phyloP scores from a whole-genome alignment of 148 eudicot species.

The Vaccinium macrocarpon region DNA sequence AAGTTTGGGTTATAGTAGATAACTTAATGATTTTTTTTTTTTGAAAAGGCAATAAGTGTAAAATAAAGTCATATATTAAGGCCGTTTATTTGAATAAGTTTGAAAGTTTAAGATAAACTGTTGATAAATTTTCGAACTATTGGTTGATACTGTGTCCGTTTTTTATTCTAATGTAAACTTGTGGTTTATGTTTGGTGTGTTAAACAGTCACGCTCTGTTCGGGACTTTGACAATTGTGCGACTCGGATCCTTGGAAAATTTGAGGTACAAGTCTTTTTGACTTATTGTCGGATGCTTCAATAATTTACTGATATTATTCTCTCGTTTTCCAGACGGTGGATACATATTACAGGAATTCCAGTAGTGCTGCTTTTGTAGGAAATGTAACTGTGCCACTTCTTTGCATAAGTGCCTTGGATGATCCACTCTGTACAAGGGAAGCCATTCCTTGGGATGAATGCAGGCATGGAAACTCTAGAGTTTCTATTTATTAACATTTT shows the following conservation, averaged over 20 bases:
- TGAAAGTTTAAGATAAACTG: background rate
- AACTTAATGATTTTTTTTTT: background rate
- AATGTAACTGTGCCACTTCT: slow-evolving; percentile 84
- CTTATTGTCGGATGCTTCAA: slow-evolving; percentile 6
- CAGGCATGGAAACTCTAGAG: slow-evolving; percentile 43
- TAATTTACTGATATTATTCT: slow-evolving; percentile 22
- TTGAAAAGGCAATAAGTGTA: background rate
- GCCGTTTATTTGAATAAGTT: background rate
- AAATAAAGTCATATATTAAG: background rate
- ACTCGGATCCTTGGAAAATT: slow-evolving; percentile 72
- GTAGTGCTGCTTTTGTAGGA: slow-evolving; percentile 61
- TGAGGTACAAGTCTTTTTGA: slow-evolving; percentile 49
- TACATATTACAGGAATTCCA: slow-evolving; percentile 67
- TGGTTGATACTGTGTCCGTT: background rate
- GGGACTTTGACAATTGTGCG: slow-evolving; percentile 78
- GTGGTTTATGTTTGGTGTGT: slow-evolving; percentile 8
- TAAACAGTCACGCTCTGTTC: slow-evolving; percentile 65
- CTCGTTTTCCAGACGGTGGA: slow-evolving; percentile 68
- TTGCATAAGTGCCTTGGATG: slow-evolving; percentile 86
- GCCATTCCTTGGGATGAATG: slow-evolving; percentile 99
- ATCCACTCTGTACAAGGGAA: slow-evolving; percentile 89
- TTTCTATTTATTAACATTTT: background rate
- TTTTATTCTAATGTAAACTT: slow-evolving; percentile 13
- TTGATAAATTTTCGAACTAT: background rate
- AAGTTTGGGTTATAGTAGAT: background rate